phyloP scores from a whole-genome alignment of 441 rosid species.

The Erodium texanum region DNA sequence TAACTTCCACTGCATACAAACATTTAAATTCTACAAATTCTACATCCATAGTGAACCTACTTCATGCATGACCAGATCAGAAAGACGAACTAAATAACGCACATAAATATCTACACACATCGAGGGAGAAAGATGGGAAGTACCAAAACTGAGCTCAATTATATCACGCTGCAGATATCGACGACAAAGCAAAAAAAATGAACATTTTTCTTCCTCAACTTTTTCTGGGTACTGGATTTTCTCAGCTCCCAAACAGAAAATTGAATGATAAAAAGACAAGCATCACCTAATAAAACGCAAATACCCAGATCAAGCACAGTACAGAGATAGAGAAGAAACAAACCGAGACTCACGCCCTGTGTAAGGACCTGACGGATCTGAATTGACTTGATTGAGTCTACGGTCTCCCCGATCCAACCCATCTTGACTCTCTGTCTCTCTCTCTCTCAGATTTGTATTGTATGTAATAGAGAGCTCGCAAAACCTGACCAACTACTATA shows the following conservation, averaged over 20 bases:
- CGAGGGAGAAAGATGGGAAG: neutral
- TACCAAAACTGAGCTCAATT: neutral
- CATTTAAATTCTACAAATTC: neutral
- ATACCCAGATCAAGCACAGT: neutral
- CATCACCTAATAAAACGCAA: neutral
- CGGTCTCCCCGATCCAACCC: slow-evolving; percentile 28
- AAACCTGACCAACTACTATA: neutral
- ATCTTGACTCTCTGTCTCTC: slow-evolving; percentile 13
- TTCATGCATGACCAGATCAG: neutral
- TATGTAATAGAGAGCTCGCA: neutral
- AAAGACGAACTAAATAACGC: neutral
- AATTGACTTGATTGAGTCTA: slow-evolving; percentile 30
- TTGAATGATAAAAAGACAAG: neutral
- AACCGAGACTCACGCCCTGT: slow-evolving; percentile 37
- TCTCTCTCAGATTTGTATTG: neutral
- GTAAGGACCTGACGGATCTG: slow-evolving; percentile 30
- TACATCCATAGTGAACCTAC: neutral
- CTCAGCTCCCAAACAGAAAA: neutral
- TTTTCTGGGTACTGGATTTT: neutral
- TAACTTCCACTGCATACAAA: neutral
- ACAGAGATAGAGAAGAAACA: slow-evolving; percentile 12
- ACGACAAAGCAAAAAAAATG: neutral
- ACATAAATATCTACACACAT: neutral
- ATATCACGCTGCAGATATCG: neutral
- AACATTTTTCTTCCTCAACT: neutral